Conservation (phyloP, 306 rosid genomes). For the Ceratonia siliqua region DNA sequence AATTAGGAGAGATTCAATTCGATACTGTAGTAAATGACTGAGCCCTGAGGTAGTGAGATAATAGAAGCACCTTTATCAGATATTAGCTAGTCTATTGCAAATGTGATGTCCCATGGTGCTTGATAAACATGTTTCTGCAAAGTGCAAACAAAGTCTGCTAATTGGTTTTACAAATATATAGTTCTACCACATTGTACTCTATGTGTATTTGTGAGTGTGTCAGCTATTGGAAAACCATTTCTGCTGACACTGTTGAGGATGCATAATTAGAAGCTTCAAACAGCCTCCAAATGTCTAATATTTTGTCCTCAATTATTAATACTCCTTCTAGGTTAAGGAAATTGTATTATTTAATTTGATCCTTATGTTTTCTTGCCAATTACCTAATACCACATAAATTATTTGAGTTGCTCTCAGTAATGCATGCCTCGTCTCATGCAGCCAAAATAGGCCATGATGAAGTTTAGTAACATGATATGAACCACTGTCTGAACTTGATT, state of each 20-base stretch:
- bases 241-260: not conserved
- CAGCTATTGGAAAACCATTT: not conserved
- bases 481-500: not conserved
- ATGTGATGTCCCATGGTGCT: not conserved
- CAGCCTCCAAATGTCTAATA: not conserved
- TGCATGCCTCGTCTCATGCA: not conserved
- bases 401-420: not conserved
- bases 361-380: not conserved
- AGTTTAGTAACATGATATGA: not conserved
- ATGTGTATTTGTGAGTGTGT: not conserved
- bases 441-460: not conserved
- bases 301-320: not conserved
- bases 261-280: not conserved
- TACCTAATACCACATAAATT: not conserved
- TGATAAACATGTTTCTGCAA: not conserved
- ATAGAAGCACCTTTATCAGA: not conserved
- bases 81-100: constrained; percentile 15
- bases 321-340: not conserved
- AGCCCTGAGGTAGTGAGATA: not conserved
- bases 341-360: not conserved
- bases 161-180: not conserved
- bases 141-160: not conserved
- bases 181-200: not conserved
- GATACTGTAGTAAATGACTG: not conserved
- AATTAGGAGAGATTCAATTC: not conserved